Conservation (phyloP, 495 filamentous ascomycete genomes). For the Xylaria bambusicola region DNA sequence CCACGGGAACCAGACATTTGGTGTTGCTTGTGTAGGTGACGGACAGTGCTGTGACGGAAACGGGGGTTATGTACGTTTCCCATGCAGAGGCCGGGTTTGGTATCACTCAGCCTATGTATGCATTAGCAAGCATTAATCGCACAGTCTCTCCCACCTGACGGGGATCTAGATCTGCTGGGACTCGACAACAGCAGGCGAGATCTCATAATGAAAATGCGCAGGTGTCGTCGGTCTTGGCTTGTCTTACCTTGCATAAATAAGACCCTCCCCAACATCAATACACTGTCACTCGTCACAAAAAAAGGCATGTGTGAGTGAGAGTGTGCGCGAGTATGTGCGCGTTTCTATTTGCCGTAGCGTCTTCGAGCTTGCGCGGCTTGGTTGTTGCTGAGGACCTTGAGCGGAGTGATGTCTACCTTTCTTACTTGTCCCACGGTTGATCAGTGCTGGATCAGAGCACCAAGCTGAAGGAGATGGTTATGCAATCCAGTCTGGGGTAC, state of each 20-base stretch:
- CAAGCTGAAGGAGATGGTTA: conserved; percentile 2
- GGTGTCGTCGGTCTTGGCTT: conserved; percentile 15
- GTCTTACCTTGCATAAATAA: conserved; percentile 6
- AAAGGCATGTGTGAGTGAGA: too few relatives aligned
- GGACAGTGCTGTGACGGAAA: neutral
- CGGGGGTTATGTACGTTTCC: neutral
- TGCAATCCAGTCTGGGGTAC: too few relatives aligned
- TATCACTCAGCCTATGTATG: conserved; percentile 12
- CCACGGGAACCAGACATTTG: neutral
- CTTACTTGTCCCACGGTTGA: too few relatives aligned
- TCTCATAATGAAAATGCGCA: neutral
- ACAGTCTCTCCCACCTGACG: conserved; percentile 6
- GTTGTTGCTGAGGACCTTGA: too few relatives aligned
- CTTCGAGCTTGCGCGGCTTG: too few relatives aligned
- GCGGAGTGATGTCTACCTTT: too few relatives aligned
- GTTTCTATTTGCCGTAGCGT: too few relatives aligned
- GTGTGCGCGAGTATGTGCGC: too few relatives aligned
- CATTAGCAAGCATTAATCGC: conserved; percentile 4
- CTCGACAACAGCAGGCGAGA: conserved; percentile 1
- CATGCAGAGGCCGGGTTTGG: neutral
- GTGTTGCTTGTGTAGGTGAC: conserved; percentile 3
- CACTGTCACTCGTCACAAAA: neutral
- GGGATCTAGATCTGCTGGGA: conserved; percentile 14
- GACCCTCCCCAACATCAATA: conserved; percentile 11
- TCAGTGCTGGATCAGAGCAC: conserved; percentile 7